Percentiles rank a stretch among this genome's conserved stretches.
These are phyloP conservation scores for Letharia columbiana DNA, from an alignment of 495 filamentous ascomycete genomes.

Conservation along the genomic window DNA sequence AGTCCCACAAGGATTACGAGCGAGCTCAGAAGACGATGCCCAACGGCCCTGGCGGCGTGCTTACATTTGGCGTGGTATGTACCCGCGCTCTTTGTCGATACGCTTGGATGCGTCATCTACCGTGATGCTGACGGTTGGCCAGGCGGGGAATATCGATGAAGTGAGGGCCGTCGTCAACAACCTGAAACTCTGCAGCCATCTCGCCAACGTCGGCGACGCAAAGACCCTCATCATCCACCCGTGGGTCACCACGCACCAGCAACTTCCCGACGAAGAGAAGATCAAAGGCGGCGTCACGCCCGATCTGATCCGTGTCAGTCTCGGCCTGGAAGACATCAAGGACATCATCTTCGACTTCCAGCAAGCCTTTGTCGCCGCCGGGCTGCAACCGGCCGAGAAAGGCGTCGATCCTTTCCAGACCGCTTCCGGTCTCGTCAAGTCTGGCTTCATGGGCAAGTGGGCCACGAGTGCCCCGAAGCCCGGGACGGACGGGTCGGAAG, in stretches of 20 bases:
- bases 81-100: too few species aligned
- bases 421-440: not conserved
- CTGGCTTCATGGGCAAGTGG: not conserved
- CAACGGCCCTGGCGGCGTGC: not conserved
- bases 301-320: not conserved
- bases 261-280: not conserved
- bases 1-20: not conserved
- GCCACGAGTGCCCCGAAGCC: not conserved
- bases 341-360: conserved; percentile 6
- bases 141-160: not conserved
- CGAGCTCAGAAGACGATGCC: not conserved
- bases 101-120: too few species aligned
- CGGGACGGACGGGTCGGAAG: not conserved
- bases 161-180: not conserved
- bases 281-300: conserved; percentile 3
- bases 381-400: not conserved
- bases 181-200: not conserved
- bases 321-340: conserved; percentile 3
- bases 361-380: not conserved
- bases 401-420: not conserved
- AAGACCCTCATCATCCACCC: not conserved
- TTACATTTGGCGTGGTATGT: not conserved
- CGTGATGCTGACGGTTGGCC: too few species aligned
- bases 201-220: not conserved
- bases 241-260: not conserved